phyloP scores from a whole-genome alignment of 2,329 filamentous ascomycete genomes.

The Salinomyces thailandicus region DNA sequence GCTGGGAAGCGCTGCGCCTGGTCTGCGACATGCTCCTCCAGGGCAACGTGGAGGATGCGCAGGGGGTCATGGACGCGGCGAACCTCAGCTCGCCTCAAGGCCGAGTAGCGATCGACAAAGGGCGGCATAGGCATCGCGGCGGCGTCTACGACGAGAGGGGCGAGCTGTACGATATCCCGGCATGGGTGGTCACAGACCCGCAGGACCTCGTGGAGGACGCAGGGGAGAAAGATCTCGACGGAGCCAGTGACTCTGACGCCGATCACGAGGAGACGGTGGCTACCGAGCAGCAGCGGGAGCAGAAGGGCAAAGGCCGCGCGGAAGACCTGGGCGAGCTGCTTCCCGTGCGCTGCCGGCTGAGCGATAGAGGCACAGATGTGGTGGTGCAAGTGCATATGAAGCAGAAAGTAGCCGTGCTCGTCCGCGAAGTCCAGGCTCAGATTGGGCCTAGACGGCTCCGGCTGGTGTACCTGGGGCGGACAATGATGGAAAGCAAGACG shows the following conservation, averaged over 20 bases:
- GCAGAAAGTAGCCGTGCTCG: slow-evolving; percentile 53
- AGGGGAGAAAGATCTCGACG: slow-evolving; percentile 19
- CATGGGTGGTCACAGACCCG: slow-evolving; percentile 37
- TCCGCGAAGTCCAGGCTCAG: slow-evolving; percentile 53
- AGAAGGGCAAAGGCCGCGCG: slow-evolving; percentile 26
- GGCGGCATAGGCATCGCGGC: slow-evolving; percentile 16
- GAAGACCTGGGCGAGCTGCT: slow-evolving; percentile 22
- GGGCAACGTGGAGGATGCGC: slow-evolving; percentile 46
- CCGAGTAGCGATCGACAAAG: slow-evolving; percentile 15
- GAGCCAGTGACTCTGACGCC: slow-evolving; percentile 9
- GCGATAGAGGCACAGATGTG: slow-evolving; percentile 30
- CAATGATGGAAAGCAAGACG: slow-evolving; percentile 58
- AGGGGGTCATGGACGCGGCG: slow-evolving; percentile 68
- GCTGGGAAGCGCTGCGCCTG: slow-evolving; percentile 66
- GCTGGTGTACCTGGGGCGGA: slow-evolving; percentile 71
- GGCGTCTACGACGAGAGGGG: slow-evolving; percentile 37
- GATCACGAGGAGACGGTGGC: slow-evolving; percentile 11
- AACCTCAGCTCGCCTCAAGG: slow-evolving; percentile 43
- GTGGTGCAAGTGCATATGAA: slow-evolving; percentile 26
- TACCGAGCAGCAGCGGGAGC: slow-evolving; percentile 8
- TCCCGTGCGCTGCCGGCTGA: slow-evolving; percentile 28
- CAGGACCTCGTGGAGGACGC: slow-evolving; percentile 28
- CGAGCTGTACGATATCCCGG: slow-evolving; percentile 33
- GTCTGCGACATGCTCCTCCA: slow-evolving; percentile 58
- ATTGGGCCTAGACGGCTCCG: slow-evolving; percentile 56